phyloP scores from a whole-genome alignment of 305 asterid genomes.

The Ajuga reptans region DNA sequence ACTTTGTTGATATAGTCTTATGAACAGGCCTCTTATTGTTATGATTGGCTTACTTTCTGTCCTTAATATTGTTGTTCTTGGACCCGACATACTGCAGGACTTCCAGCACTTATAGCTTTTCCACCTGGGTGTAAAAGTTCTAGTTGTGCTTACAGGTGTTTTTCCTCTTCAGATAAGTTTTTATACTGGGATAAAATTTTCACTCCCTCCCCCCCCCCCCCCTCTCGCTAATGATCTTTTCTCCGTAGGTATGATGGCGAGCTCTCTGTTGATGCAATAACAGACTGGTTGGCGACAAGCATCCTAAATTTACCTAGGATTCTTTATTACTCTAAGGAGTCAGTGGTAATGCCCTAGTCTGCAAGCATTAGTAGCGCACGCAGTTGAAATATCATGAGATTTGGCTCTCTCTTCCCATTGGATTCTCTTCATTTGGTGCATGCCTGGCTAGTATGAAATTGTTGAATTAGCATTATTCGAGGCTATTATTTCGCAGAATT shows the following conservation, averaged over 20 bases:
- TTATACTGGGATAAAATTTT: not conserved
- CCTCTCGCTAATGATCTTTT: conserved; percentile 25
- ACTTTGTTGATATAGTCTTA: not conserved
- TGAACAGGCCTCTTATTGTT: not conserved
- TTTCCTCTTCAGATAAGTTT: conserved; percentile 13
- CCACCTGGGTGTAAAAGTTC: conserved; percentile 85
- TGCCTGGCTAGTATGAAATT: not conserved
- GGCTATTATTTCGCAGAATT: not conserved
- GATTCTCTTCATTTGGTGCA: not conserved
- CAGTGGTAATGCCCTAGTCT: conserved; percentile 55
- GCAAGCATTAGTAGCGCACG: conserved; percentile 7
- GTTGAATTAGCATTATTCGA: not conserved
- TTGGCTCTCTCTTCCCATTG: not conserved
- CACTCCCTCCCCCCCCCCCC: too few relatives aligned
- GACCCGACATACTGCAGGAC: conserved; percentile 39
- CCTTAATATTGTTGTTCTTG: conserved; percentile 9
- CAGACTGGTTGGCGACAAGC: conserved; percentile 82
- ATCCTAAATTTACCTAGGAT: conserved; percentile 81
- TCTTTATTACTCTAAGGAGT: conserved; percentile 71
- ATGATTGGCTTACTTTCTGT: not conserved
- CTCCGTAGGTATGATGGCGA: conserved; percentile 64
- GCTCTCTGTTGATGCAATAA: conserved; percentile 75
- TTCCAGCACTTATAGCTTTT: conserved; percentile 74
- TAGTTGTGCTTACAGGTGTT: conserved; percentile 66
- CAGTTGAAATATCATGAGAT: not conserved